phyloP scores from a whole-genome alignment of 768 basidiomycete species.

The Suillus lakei region DNA sequence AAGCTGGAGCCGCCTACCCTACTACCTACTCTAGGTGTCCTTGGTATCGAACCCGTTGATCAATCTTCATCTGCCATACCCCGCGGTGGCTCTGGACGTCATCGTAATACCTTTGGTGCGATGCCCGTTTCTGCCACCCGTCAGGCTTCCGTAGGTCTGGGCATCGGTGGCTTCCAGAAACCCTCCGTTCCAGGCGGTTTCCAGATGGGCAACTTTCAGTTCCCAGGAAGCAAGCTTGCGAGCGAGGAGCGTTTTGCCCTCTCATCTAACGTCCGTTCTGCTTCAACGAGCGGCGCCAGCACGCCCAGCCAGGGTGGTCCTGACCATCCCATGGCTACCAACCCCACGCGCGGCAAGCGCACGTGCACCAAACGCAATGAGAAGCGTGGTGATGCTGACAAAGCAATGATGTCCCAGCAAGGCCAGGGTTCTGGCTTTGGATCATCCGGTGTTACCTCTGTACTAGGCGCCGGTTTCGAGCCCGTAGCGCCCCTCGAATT shows the following conservation, averaged over 20 bases:
- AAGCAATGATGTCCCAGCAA: constrained; percentile 41
- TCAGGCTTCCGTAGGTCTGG: constrained; percentile 54
- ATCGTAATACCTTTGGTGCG: constrained; percentile 50
- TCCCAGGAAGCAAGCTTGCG: constrained; percentile 57
- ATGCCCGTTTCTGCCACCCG: constrained; percentile 47
- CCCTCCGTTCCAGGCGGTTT: constrained; percentile 33
- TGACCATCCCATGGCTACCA: constrained; percentile 51
- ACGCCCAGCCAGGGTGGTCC: constrained; percentile 68
- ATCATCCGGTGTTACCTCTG: constrained; percentile 32
- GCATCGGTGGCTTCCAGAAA: constrained; percentile 41
- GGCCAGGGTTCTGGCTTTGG: constrained; percentile 43
- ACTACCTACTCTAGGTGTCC: constrained; percentile 86
- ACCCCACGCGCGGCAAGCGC: constrained; percentile 61
- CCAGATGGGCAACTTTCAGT: constrained; percentile 71
- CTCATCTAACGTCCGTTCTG: constrained; percentile 50
- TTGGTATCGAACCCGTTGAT: constrained; percentile 85
- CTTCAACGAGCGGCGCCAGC: constrained; percentile 62
- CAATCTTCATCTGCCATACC: constrained; percentile 52
- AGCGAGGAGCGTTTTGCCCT: constrained; percentile 71
- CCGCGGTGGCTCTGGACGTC: constrained; percentile 69
- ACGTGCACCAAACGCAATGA: constrained; percentile 85
- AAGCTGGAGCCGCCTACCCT: constrained; percentile 92
- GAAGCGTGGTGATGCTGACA: constrained; percentile 63
- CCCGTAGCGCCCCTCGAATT: constrained; percentile 77
- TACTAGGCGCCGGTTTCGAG: constrained; percentile 48